Percentiles rank a stretch among this genome's conserved stretches.
These are phyloP conservation scores for Neolecta irregularis DNA, from an alignment of 1,139 yeast species.

Conservation along the genomic window DNA sequence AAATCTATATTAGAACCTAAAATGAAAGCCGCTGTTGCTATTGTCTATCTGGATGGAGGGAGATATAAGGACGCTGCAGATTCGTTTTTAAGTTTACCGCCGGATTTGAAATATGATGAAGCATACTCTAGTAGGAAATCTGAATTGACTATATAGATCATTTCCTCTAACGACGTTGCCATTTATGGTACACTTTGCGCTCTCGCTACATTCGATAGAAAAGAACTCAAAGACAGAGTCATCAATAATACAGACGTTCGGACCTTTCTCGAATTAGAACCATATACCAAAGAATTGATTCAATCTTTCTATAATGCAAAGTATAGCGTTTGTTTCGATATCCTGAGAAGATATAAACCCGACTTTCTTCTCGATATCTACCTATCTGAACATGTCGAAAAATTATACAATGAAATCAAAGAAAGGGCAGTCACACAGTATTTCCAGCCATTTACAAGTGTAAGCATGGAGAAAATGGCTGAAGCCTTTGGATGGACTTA, in stretches of 20 bases:
- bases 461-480: conserved; percentile 14
- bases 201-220: conserved; percentile 14
- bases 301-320: conserved; percentile 14
- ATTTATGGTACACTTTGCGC: conserved; percentile 12
- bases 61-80: conserved; percentile 13
- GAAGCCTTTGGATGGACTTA: conserved; percentile 13
- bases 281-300: conserved; percentile 12
- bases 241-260: conserved; percentile 9
- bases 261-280: conserved; percentile 14
- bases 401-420: conserved; percentile 12
- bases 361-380: conserved; percentile 16
- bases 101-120: conserved; percentile 6
- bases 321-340: conserved; percentile 11
- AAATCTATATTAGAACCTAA: conserved; percentile 8
- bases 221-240: conserved; percentile 8
- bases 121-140: background rate
- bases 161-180: conserved; percentile 15
- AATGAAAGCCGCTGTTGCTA: conserved; percentile 9
- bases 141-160: conserved; percentile 8
- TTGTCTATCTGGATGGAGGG: conserved; percentile 9
- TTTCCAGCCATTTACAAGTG: conserved; percentile 15
- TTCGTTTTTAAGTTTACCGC: conserved; percentile 5
- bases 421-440: conserved; percentile 15
- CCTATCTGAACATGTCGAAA: conserved; percentile 14
- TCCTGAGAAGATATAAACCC: conserved; percentile 10